Base-by-base conservation (phyloP, 768 basidiomycete genomes). In the Piloderma croceum region DNA sequence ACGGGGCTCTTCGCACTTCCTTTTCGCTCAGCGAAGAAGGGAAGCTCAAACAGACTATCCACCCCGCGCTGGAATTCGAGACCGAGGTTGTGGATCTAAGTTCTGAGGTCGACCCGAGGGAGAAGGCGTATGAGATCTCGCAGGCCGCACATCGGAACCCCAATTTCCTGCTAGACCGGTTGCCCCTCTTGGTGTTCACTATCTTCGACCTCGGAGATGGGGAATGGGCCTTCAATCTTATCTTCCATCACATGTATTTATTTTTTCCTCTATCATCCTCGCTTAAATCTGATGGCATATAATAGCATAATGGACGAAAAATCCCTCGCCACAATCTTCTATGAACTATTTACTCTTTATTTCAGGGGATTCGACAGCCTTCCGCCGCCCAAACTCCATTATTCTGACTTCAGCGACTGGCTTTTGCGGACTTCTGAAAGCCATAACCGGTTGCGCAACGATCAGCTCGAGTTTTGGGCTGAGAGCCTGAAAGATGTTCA, bases 181-280 rank as follows among this genome's bases (percentile, higher is more conserved):
- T 58, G 0, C 58, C 58, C 4, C 38, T 59, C 21, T 15, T 59
- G 13, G 47, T 49, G 23, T 47, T 51, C 4, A 58, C 51, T 9
- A 54, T 59, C 53, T 60, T 58, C 35, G 41, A 46, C 15, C 45
- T 50, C 19, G 48, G 48, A 32, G 46, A 42, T 21, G 45, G 45
- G n/a, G 42, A 36, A 23, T 59, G 58, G 51, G 59, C 49, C 2
- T 60, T 60, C 45, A 60, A 47, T 34, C 43, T 59, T 3, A 45
- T 57, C n/a, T 48, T 58, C 36, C 58, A 59, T 24, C 58, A 59
- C 35, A 59, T 60, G n/a, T n/a, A n/a, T n/a, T n/a, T n/a, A n/a
- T n/a, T n/a, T n/a, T n/a, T n/a, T n/a, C n/a, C n/a, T n/a, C n/a
- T n/a, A n/a, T n/a, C n/a, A n/a, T n/a, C n/a, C n/a, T n/a, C n/a